Conservation (phyloP, 805 yeast genomes). For the Kodamaea kaohsiungensis region DNA sequence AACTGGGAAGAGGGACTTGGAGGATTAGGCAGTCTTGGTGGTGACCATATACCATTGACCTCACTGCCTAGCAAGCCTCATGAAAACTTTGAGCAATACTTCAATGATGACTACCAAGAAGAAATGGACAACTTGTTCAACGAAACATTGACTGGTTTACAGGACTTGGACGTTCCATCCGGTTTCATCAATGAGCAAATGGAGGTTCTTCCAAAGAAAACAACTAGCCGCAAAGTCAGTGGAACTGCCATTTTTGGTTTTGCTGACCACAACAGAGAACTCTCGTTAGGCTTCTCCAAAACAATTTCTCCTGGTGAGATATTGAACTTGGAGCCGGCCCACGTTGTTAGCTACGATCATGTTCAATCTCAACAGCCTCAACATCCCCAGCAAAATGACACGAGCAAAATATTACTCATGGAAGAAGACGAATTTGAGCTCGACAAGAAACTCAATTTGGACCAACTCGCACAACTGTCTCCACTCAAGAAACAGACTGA, state of each 20-base stretch:
- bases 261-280: slow-evolving; percentile 59
- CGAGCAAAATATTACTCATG: slow-evolving; percentile 20
- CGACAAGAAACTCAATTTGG: slow-evolving; percentile 6
- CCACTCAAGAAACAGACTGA: slow-evolving; percentile 29
- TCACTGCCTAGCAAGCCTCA: slow-evolving; percentile 36
- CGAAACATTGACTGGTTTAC: slow-evolving; percentile 54
- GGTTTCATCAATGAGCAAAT: slow-evolving; percentile 26
- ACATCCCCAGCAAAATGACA: background rate
- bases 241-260: slow-evolving; percentile 85
- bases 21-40: slow-evolving; percentile 2
- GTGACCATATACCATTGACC: slow-evolving; percentile 12
- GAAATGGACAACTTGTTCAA: slow-evolving; percentile 53
- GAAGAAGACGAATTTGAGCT: slow-evolving; percentile 29
- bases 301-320: slow-evolving; percentile 39
- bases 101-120: slow-evolving; percentile 38
- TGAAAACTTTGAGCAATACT: slow-evolving; percentile 53
- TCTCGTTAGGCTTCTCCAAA: slow-evolving; percentile 53
- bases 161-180: slow-evolving; percentile 65
- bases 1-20: slow-evolving; percentile 31
- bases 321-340: slow-evolving; percentile 14
- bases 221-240: slow-evolving; percentile 63
- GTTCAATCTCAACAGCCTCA: background rate
- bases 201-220: slow-evolving; percentile 10
- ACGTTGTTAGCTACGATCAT: background rate
- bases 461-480: slow-evolving; percentile 10